Percentiles rank a stretch among this genome's conserved stretches.
phyloP scores from a whole-genome alignment of 2,329 filamentous ascomycete species.

The Paraphaeosphaeria sporulosa region DNA sequence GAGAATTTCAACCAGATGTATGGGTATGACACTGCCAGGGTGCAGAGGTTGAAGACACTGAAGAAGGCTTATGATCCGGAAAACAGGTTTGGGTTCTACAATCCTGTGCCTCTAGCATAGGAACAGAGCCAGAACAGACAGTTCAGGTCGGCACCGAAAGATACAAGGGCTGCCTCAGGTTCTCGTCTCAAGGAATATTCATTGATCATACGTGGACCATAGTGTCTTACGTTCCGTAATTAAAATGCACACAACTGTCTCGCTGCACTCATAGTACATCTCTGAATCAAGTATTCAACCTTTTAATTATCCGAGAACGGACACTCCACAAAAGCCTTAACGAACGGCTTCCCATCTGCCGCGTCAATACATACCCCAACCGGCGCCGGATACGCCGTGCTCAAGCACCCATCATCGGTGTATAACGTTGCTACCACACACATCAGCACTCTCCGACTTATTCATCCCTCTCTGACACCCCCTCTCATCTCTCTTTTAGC shows the following conservation, averaged over 20 bases:
- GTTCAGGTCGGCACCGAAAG: too few relatives aligned
- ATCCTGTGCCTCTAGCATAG: slow-evolving; percentile 21
- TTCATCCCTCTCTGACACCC: neutral
- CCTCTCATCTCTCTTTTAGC: too few relatives aligned
- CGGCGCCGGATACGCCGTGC: slow-evolving; percentile 17
- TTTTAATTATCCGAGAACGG: slow-evolving; percentile 9
- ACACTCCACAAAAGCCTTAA: slow-evolving; percentile 23
- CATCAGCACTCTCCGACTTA: neutral
- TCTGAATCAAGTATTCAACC: too few relatives aligned
- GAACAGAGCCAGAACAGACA: neutral
- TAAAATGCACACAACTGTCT: too few relatives aligned
- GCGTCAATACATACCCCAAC: slow-evolving; percentile 17
- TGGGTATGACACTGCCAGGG: slow-evolving; percentile 36
- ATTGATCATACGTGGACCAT: too few relatives aligned
- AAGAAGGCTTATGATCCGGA: slow-evolving; percentile 42
- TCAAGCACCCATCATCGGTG: slow-evolving; percentile 19
- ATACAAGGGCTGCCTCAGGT: too few relatives aligned
- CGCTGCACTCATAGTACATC: too few relatives aligned
- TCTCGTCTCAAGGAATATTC: too few relatives aligned
- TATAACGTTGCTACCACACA: slow-evolving; percentile 15
- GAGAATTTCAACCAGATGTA: slow-evolving; percentile 39
- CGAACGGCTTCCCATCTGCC: slow-evolving; percentile 16
- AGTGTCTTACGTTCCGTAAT: too few relatives aligned
- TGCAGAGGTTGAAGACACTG: slow-evolving; percentile 34
- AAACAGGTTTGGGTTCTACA: slow-evolving; percentile 37